phyloP scores from a whole-genome alignment of 495 filamentous ascomycete genomes.

The Hypoxylon intermedium region DNA sequence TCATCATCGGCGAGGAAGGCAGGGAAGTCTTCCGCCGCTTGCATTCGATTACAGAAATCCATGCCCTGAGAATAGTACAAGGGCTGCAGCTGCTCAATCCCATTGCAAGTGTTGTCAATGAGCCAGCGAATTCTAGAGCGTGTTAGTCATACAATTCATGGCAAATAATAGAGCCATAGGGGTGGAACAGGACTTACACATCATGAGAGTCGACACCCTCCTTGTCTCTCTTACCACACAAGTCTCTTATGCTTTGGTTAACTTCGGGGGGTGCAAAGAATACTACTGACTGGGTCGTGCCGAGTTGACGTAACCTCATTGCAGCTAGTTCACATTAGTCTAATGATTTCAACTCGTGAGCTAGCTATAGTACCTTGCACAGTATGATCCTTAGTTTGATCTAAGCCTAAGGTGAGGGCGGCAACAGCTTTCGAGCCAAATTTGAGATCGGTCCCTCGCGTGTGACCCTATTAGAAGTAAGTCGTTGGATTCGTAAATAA shows the following conservation, averaged over 20 bases:
- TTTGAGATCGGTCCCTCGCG: constrained; percentile 57
- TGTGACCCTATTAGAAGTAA: constrained; percentile 46
- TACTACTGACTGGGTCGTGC: constrained; percentile 42
- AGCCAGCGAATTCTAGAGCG: constrained; percentile 58
- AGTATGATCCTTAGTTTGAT: constrained; percentile 55
- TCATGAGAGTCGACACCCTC: constrained; percentile 54
- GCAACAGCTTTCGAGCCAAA: constrained; percentile 47
- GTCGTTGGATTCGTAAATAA: neutral
- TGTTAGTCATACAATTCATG: constrained; percentile 8
- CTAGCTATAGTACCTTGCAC: constrained; percentile 47
- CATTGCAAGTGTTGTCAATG: constrained; percentile 64
- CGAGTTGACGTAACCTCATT: constrained; percentile 52
- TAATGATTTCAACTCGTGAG: neutral
- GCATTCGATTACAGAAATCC: constrained; percentile 59
- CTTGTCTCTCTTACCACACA: constrained; percentile 31
- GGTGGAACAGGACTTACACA: constrained; percentile 43
- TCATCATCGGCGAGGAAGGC: constrained; percentile 29
- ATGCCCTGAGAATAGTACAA: constrained; percentile 64
- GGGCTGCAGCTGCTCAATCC: constrained; percentile 61
- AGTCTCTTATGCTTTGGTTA: constrained; percentile 55
- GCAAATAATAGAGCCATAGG: neutral
- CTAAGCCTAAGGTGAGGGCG: constrained; percentile 55
- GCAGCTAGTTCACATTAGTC: constrained; percentile 40
- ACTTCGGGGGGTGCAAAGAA: constrained; percentile 53
- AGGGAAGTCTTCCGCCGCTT: constrained; percentile 41